Percentiles rank a stretch among this genome's conserved stretches.
These are phyloP conservation scores for Fusarium avenaceum DNA, from an alignment of 2,329 filamentous ascomycete species.

Conservation along the genomic window DNA sequence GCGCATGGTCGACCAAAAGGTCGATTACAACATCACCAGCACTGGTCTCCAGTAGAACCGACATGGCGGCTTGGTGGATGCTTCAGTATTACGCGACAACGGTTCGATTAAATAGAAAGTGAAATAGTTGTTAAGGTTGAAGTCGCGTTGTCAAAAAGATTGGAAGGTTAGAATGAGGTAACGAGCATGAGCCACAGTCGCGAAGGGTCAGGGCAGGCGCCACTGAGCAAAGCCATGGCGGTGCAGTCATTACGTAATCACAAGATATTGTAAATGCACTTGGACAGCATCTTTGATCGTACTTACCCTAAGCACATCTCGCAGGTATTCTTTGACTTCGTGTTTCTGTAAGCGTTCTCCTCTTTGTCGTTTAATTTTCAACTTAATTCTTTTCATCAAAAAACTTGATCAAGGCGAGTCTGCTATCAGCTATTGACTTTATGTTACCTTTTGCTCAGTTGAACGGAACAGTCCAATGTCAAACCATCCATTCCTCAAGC, in stretches of 20 bases:
- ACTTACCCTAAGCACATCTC: not conserved
- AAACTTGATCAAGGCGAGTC: not conserved
- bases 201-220: conserved; percentile 23
- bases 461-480: not conserved
- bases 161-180: conserved; percentile 30
- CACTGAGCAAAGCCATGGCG: conserved; percentile 21
- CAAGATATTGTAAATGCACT: conserved; percentile 5
- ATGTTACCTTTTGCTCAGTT: not conserved
- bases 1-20: conserved; percentile 87
- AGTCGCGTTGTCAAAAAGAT: conserved; percentile 15
- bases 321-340: not conserved
- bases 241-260: not conserved
- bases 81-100: not conserved
- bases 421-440: not conserved
- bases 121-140: not conserved
- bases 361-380: not conserved
- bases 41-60: conserved; percentile 92
- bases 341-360: not conserved
- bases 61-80: conserved; percentile 69
- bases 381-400: not conserved
- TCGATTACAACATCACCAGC: conserved; percentile 96
- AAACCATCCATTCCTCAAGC: not conserved
- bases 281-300: not conserved
- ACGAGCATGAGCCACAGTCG: conserved; percentile 29
- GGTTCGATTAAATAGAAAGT: not conserved